A percentile compares a stretch with the other conserved stretches of the same genome.
Conservation (phyloP, 495 filamentous ascomycete species). For the Penicillium antarcticum region DNA sequence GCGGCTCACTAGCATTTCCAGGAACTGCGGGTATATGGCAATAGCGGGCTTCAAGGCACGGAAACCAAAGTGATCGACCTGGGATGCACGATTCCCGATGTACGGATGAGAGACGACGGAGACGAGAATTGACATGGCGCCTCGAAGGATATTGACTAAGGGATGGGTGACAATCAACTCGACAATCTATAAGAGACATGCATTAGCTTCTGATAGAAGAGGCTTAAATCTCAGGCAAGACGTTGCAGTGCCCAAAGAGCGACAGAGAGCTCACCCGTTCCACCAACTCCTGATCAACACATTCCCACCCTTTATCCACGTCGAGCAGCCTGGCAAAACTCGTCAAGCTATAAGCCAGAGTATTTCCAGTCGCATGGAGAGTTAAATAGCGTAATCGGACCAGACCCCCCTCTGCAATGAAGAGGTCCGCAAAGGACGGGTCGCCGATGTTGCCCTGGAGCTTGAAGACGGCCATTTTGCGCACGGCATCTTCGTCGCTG, state of each 20-base stretch:
- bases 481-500: slow-evolving; percentile 82
- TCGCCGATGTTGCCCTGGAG: slow-evolving; percentile 92
- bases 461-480: slow-evolving; percentile 99
- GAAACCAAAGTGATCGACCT: slow-evolving; percentile 70
- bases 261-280: slow-evolving; percentile 51
- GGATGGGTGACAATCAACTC: slow-evolving; percentile 94
- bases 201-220: background rate
- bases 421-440: slow-evolving; percentile 93
- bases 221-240: background rate
- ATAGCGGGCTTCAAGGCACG: slow-evolving; percentile 90
- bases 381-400: slow-evolving; percentile 75
- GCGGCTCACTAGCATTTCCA: slow-evolving; percentile 87
- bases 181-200: slow-evolving; percentile 59
- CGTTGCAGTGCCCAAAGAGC: background rate
- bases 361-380: slow-evolving; percentile 85
- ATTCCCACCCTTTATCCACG: slow-evolving; percentile 97
- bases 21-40: slow-evolving; percentile 84
- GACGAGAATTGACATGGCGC: slow-evolving; percentile 94
- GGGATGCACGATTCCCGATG: slow-evolving; percentile 32
- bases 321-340: slow-evolving; percentile 83
- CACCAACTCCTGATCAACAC: slow-evolving; percentile 63
- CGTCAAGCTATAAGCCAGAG: slow-evolving; percentile 89
- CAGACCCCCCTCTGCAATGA: slow-evolving; percentile 85
- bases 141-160: slow-evolving; percentile 93
- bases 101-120: slow-evolving; percentile 86